Base-by-base conservation (phyloP, 140 eudicot genomes). In the Stevia rebaudiana region DNA sequence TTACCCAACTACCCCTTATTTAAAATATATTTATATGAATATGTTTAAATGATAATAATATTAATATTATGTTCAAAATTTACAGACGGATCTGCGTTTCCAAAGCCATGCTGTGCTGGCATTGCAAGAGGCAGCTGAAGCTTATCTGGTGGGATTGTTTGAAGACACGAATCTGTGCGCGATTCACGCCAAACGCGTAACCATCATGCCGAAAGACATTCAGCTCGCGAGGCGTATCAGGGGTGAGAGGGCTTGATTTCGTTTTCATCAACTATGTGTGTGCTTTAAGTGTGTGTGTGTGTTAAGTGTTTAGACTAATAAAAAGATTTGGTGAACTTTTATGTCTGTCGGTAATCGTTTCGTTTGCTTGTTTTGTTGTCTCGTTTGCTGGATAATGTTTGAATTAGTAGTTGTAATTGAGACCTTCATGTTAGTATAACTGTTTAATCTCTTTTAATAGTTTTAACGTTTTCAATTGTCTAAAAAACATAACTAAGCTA, bases 201-300 rank as follows among this genome's bases (percentile, higher is more conserved):
- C 62, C 22, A 56, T 56, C 62, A 56, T 56, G 62, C 62, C 62
- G 8, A 56, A 56, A 31, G 62, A 56, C 62, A 56, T 56, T 56
- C 62, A 56, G 62, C 62, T 56, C 23, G 62, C 62, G 11, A 56
- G 62, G 62, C 62, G 62, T 30, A 56, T 56, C 23, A 56, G 62
- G 62, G 62, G 62, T 30, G 62, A 56, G 42, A 56, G 62, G 62
- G 62, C 62, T 56, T 56, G 62, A 56, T 56, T 56, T 56, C n/a
- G 24, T 31, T 4, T 56, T 56, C 37, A 54, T 25, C 40, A 16
- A 31, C 24, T 31, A 31, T 55, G 61, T 13, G 61, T 28, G 43
- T 56, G 62, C 13, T 56, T 5, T 8, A 56, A 56, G 42, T 55
- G 62, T 30, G 41, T 30, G 42, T 55, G 62, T 30, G 41, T 30